phyloP scores from a whole-genome alignment of 2,329 filamentous ascomycete genomes.

The Aspergillus latus region DNA sequence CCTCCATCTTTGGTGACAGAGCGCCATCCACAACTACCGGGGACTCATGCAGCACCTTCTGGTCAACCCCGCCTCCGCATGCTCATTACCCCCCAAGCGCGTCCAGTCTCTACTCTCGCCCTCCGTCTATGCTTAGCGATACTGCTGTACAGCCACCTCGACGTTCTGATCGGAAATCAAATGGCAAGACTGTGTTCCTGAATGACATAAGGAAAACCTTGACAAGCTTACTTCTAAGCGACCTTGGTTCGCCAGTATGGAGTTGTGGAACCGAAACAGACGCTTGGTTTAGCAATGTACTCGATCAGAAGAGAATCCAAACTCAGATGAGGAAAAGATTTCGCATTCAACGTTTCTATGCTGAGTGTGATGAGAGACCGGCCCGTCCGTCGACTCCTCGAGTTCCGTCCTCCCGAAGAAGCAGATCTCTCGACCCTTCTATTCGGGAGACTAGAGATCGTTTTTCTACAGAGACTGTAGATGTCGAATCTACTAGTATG shows the following conservation, averaged over 20 bases:
- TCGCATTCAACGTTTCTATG: conserved; percentile 40
- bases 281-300: conserved; percentile 67
- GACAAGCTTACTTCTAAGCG: conserved; percentile 81
- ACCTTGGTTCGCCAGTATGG: conserved; percentile 83
- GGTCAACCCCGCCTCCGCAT: conserved; percentile 78
- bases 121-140: conserved; percentile 45
- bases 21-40: conserved; percentile 69
- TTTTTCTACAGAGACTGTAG: neutral
- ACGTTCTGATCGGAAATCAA: conserved; percentile 43
- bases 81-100: conserved; percentile 63
- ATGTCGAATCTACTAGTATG: neutral
- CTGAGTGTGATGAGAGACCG: conserved; percentile 36
- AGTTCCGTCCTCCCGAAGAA: conserved; percentile 29
- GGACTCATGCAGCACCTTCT: conserved; percentile 78
- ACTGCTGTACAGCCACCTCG: conserved; percentile 33
- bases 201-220: conserved; percentile 74
- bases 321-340: conserved; percentile 42
- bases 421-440: conserved; percentile 35
- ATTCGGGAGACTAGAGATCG: conserved; percentile 5
- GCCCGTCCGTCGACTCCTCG: conserved; percentile 27
- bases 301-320: conserved; percentile 51
- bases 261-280: conserved; percentile 92
- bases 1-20: conserved; percentile 58
- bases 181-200: conserved; percentile 77
- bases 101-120: conserved; percentile 55